Evolutionary conservation across 148 eudicot genomes (phyloP).

Genomic region (Polygonum aviculare): DNA sequence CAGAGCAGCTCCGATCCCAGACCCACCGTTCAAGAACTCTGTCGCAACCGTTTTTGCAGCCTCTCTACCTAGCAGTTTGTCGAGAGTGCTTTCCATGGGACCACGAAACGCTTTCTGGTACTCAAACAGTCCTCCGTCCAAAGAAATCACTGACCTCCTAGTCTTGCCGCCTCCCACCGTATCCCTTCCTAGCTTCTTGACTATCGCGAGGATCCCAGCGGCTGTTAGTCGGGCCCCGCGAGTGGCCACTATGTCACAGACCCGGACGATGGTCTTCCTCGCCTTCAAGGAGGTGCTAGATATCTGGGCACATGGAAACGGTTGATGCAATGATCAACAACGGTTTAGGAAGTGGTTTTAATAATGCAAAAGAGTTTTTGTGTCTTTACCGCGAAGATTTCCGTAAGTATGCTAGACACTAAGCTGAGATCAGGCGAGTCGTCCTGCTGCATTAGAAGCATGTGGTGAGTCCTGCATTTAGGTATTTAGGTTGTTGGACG

Average conservation of each 20-base stretch:
- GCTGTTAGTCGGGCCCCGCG: slow-evolving; percentile 90
- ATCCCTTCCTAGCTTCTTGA: slow-evolving; percentile 72
- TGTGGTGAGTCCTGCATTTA: slow-evolving; percentile 57
- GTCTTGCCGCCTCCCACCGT: slow-evolving; percentile 40
- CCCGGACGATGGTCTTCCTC: slow-evolving; percentile 54
- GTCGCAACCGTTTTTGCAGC: slow-evolving; percentile 41
- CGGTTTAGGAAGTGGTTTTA: background rate
- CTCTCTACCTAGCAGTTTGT: slow-evolving; percentile 69
- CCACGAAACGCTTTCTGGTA: slow-evolving; percentile 70
- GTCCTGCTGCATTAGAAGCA: slow-evolving; percentile 91
- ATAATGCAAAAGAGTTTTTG: background rate
- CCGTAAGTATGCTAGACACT: slow-evolving; percentile 64
- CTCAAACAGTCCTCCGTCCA: slow-evolving; percentile 82
- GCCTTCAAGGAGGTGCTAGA: slow-evolving; percentile 60
- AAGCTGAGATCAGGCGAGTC: slow-evolving; percentile 68
- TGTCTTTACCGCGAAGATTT: slow-evolving; percentile 55
- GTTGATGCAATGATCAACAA: background rate
- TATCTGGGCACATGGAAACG: slow-evolving; percentile 32
- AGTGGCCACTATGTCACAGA: slow-evolving; percentile 63
- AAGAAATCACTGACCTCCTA: slow-evolving; percentile 59
- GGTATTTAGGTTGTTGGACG: no score
- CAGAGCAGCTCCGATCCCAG: slow-evolving; percentile 92
- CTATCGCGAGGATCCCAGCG: slow-evolving; percentile 74
- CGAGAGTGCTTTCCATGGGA: slow-evolving; percentile 53
- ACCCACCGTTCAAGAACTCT: slow-evolving; percentile 75